Base-by-base conservation (phyloP, 2,329 filamentous ascomycete species). In the Setomelanomma holmii region DNA sequence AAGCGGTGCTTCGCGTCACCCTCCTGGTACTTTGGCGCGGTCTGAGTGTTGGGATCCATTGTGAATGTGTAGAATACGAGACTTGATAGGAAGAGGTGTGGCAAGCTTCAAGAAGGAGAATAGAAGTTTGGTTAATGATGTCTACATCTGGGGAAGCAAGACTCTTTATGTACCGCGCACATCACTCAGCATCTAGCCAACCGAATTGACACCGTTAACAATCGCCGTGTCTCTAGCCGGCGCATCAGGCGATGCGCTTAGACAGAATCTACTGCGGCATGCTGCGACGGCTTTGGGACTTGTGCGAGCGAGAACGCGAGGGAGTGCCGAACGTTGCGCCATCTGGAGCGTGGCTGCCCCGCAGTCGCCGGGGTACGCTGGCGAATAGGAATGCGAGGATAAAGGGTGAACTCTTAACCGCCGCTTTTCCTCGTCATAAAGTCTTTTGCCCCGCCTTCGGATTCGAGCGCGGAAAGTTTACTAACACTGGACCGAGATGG, bases 301-400 rank as follows among this genome's bases (percentile, higher is more conserved):
- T 41, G 36, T 48, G 38, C 24, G 41, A 23, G 40, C 36, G 34
- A 33, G 41, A n/a, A 30, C 22, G 39, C 43, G 43, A 49, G 53
- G 49, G 33, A 41, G 23, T 68, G 64, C 65, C 66, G 66, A 53
- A 54, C 45, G 53, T 49, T 50, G 44, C 46, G 46, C 45, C 49
- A 51, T 38, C 30, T 50, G 44, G 49, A 47, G 30, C 33, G 39
- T 38, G 38, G 23, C 16, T 60, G 65, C 62, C 67, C 66, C 66
- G 62, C 62, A 59, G 42, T 46, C 49, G 23, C 24, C 16, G 30
- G 35, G 38, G 44, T 14, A 16, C 6, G 11, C 34, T 45, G 88
- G 75, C 93, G 89, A 79, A 89, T 91, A 55, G 75, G 69, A 63
- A 56, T 42, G 23, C 41, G 38, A 43, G 24, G 38, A 41, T 40